Conservation (phyloP, 176 grass and related monocot genomes). For the Bromus sterilis region DNA sequence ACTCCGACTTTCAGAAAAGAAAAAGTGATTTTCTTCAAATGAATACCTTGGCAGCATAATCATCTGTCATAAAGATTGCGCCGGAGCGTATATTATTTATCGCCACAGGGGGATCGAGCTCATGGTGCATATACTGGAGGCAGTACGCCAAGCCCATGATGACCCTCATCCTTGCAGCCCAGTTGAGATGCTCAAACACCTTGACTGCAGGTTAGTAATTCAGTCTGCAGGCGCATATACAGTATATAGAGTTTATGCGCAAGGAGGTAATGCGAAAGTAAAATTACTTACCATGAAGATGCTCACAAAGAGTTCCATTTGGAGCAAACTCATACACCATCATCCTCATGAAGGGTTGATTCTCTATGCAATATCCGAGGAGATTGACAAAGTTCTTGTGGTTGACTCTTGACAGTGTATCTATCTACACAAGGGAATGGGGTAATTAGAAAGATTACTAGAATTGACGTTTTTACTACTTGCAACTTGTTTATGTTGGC, state of each 20-base stretch:
- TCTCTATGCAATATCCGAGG: slow-evolving; percentile 76
- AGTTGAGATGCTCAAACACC: slow-evolving; percentile 76
- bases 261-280: slow-evolving; percentile 10
- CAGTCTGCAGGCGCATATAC: background rate
- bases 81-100: slow-evolving; percentile 48
- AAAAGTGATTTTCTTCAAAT: background rate
- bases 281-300: slow-evolving; percentile 72
- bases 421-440: slow-evolving; percentile 65
- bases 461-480: background rate
- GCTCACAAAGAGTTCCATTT: slow-evolving; percentile 76
- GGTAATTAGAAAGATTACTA: slow-evolving; percentile 11
- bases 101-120: slow-evolving; percentile 55
- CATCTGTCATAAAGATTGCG: slow-evolving; percentile 66
- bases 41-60: slow-evolving; percentile 78
- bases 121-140: slow-evolving; percentile 88
- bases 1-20: background rate
- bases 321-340: slow-evolving; percentile 91
- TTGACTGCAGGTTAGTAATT: slow-evolving; percentile 57
- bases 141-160: slow-evolving; percentile 87
- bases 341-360: slow-evolving; percentile 90
- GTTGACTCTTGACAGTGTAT: slow-evolving; percentile 66
- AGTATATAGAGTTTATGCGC: background rate
- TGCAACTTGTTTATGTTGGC: slow-evolving; percentile 3
- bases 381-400: slow-evolving; percentile 97
- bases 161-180: slow-evolving; percentile 86